Base-by-base conservation (phyloP, 2,329 filamentous ascomycete species). In the Cladosporium sp. region DNA sequence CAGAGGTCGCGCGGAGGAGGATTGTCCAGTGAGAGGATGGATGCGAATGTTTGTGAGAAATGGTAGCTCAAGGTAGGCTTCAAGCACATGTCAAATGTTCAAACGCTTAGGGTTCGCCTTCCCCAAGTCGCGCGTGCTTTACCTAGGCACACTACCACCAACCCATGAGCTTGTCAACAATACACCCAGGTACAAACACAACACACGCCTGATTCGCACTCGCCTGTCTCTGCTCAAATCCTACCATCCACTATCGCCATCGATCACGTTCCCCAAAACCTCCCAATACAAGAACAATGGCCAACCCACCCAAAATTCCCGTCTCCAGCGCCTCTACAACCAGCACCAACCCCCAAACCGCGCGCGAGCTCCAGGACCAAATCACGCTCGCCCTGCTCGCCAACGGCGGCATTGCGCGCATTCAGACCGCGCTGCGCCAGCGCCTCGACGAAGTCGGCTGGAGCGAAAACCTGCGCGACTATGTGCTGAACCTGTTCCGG, bases 371-470 rank as follows among this genome's bases (percentile, higher is more conserved):
- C 2, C 79, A 81, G 72, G 74, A 75, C 65, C 67, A 75, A 49
- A 78, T 83, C 73, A 80, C 80, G 66, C 72, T 76, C 52, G 79
- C 80, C 50, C 82, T 87, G 49, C 78, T 81, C 59, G 74, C 77
- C 23, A 74, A 81, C 67, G 78, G 79, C 71, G 81, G 83, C 63
- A 83, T 88, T 69, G 80, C 82, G 71, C 82, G 83, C 72, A 84
- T 89, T 52, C 85, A 88, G 72, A 71, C 78, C 44, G 80, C 81
- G 1, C 80, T 89, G 29, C 79, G 83, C 66, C 81, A 85, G 71
- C 81, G 82, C 26, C 80, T 88, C 12, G 82, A 86, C 71, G 80
- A 84, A 62, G 77, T 79, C n/a, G 86, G 86, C 70, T 89, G 86
- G 86, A 83, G 84, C 50, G 81, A 85, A 70, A 80, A 80, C 31